phyloP scores from a whole-genome alignment of 1,284 basidiomycete species.

The Mrakiaceae sp. region DNA sequence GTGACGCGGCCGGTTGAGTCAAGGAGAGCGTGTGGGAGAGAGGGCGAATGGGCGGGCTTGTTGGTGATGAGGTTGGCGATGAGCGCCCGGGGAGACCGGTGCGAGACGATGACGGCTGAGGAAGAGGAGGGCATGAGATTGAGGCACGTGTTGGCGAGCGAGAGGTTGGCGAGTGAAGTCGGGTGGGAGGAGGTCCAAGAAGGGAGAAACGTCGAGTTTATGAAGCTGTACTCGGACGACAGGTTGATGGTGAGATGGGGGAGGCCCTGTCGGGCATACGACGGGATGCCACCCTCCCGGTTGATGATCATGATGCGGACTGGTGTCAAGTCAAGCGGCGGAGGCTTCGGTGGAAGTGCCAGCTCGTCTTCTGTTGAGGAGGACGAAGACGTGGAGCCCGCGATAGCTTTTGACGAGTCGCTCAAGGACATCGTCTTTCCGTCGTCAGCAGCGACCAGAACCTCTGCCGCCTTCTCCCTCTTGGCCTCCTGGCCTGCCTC shows the following conservation, averaged over 20 bases:
- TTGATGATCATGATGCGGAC: constrained; percentile 96
- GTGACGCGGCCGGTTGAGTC: constrained; percentile 67
- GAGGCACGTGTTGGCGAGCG: constrained; percentile 79
- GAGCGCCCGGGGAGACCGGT: constrained; percentile 86
- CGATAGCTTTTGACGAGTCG: background rate
- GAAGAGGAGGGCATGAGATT: constrained; percentile 85
- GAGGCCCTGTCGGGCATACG: constrained; percentile 85
- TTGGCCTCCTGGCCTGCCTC: constrained; percentile 23
- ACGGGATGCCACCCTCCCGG: constrained; percentile 91
- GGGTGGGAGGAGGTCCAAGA: constrained; percentile 72
- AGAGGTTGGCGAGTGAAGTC: constrained; percentile 73
- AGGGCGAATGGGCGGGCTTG: constrained; percentile 91
- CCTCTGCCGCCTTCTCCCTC: background rate
- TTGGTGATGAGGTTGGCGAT: constrained; percentile 98
- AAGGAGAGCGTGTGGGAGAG: constrained; percentile 82
- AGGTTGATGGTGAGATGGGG: constrained; percentile 96
- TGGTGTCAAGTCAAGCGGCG: constrained; percentile 63
- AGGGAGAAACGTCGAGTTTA: constrained; percentile 70
- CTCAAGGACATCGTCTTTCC: constrained; percentile 15
- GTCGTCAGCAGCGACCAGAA: background rate
- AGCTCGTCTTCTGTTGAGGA: background rate
- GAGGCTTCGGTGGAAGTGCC: constrained; percentile 15
- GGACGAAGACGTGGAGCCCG: constrained; percentile 31
- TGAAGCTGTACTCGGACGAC: constrained; percentile 74
- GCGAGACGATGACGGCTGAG: constrained; percentile 91